Conservation (phyloP, 352 stramenopile genomes). For the Thraustochytrium striatum region DNA sequence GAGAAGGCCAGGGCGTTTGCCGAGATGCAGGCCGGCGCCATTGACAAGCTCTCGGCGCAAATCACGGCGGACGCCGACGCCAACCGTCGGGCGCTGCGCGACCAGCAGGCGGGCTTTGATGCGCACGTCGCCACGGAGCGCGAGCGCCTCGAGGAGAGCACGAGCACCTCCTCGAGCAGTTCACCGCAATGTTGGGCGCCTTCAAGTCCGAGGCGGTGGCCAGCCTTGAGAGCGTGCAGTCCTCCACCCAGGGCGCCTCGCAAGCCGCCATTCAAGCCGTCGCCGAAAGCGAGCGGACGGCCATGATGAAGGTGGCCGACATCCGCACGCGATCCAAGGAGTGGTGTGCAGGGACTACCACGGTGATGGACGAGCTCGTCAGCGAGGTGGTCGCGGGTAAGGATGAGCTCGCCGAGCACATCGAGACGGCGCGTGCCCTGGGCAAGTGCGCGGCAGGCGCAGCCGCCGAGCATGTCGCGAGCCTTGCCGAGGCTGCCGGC, state of each 20-base stretch:
- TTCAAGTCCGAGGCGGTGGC: conserved; percentile 22
- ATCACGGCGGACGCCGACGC: conserved; percentile 25
- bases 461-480: neutral
- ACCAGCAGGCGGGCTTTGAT: neutral
- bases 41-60: neutral
- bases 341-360: neutral
- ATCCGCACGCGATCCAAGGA: neutral
- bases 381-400: neutral
- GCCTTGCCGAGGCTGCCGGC: neutral
- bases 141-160: neutral
- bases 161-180: conserved; percentile 15
- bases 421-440: neutral
- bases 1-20: neutral
- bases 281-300: neutral
- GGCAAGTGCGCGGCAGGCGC: neutral
- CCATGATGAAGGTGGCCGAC: conserved; percentile 7
- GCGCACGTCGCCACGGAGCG: conserved; percentile 19
- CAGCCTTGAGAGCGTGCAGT: conserved; percentile 19
- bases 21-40: neutral
- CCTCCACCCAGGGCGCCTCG: neutral
- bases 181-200: conserved; percentile 1
- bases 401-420: neutral
- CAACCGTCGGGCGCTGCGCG: conserved; percentile 5
- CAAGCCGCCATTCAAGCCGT: neutral
- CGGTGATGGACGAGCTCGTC: neutral